Evolutionary conservation across 768 basidiomycete genomes (phyloP).

Genomic region (Gloeopeniophorella convolvens): DNA sequence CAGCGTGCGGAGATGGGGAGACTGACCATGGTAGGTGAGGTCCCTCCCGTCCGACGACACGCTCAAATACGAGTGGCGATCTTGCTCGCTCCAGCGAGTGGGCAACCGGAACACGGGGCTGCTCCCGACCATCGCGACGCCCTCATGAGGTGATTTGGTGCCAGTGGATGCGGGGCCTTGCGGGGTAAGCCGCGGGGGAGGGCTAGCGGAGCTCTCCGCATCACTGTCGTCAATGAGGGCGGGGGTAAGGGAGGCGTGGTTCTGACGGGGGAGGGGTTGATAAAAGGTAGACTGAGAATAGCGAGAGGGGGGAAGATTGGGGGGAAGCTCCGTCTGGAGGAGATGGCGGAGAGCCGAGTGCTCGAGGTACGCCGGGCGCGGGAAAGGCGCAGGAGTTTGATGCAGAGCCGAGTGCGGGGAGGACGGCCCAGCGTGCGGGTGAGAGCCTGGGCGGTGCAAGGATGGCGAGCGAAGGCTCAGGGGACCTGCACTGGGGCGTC

Average conservation of each 20-base stretch:
- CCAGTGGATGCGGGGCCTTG: slow-evolving; percentile 7
- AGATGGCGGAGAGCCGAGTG: slow-evolving; percentile 68
- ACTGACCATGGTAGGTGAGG: slow-evolving; percentile 59
- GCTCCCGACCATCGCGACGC: slow-evolving; percentile 18
- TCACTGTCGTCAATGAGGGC: slow-evolving; percentile 21
- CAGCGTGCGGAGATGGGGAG: not conserved
- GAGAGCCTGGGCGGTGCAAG: slow-evolving; percentile 19
- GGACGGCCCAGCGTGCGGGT: slow-evolving; percentile 24
- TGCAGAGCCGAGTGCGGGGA: slow-evolving; percentile 28
- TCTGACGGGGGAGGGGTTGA: slow-evolving; percentile 28
- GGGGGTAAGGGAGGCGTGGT: slow-evolving; percentile 33
- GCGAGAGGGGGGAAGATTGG: slow-evolving; percentile 31
- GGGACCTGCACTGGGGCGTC: slow-evolving; percentile 37
- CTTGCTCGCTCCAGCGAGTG: slow-evolving; percentile 73
- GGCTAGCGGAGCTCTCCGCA: slow-evolving; percentile 22
- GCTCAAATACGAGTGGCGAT: slow-evolving; percentile 49
- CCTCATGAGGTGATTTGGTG: slow-evolving; percentile 13
- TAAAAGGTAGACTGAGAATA: slow-evolving; percentile 13
- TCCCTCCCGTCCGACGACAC: slow-evolving; percentile 70
- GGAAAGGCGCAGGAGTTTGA: slow-evolving; percentile 38
- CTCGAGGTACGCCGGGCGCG: slow-evolving; percentile 69
- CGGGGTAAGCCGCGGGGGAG: slow-evolving; percentile 19
- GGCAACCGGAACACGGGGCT: slow-evolving; percentile 49
- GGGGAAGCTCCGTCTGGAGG: slow-evolving; percentile 47
- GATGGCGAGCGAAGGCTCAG: slow-evolving; percentile 13